Evolutionary conservation across 148 eudicot species (phyloP).

Genomic region (Beta vulgaris): DNA sequence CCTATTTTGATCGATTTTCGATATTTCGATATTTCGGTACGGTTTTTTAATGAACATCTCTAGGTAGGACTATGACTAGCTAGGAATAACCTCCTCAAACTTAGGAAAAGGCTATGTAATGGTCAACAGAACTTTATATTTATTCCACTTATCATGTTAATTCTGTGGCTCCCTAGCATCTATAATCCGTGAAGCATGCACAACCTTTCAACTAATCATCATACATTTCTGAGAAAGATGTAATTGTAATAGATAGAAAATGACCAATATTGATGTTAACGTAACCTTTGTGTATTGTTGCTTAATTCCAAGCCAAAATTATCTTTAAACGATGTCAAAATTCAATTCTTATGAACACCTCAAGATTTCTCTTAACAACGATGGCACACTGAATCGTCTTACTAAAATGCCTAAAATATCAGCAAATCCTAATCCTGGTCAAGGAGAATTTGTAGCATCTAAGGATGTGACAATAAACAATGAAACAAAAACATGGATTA

Average conservation of each 20-base stretch:
- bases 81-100: neutral
- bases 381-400: slow-evolving; percentile 51
- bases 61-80: too few relatives aligned
- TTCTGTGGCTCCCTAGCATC: neutral
- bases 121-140: neutral
- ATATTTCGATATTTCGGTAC: too few relatives aligned
- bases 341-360: slow-evolving; percentile 73
- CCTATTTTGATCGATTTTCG: too few relatives aligned
- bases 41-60: too few relatives aligned
- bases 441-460: slow-evolving; percentile 43
- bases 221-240: neutral
- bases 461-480: slow-evolving; percentile 54
- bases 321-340: slow-evolving; percentile 31
- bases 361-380: slow-evolving; percentile 41
- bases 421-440: slow-evolving; percentile 29
- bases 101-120: neutral
- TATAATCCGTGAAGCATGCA: slow-evolving; percentile 9
- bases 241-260: neutral
- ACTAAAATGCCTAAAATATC: slow-evolving; percentile 26
- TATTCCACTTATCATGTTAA: too few relatives aligned
- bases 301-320: neutral
- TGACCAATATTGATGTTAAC: neutral
- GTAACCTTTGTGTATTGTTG: neutral
- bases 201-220: neutral
- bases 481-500: slow-evolving; percentile 44